Base-by-base conservation (phyloP, 2,329 filamentous ascomycete genomes). In the Biscogniauxia mediterranea region DNA sequence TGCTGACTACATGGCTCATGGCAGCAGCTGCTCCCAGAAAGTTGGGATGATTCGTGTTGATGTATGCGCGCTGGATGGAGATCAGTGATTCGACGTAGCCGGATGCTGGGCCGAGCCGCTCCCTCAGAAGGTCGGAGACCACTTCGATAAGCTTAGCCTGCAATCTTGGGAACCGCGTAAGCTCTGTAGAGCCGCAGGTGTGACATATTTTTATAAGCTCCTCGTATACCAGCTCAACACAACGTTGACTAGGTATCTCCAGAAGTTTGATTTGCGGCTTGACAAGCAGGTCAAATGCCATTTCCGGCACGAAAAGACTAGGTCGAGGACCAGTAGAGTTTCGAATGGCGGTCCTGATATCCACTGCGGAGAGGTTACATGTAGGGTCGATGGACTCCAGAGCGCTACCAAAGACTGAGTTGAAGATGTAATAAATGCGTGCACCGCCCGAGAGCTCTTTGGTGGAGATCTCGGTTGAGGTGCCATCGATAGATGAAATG, bases 141-240 rank as follows among this genome's bases (percentile, higher is more conserved):
- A 97, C 94, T 77, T 99, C 95, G 65, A 99, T 99, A 52, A 99
- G 88, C 79, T 98, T 98, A 57, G 89, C 95, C 78, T 99, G 95
- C 57, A 99, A 82, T 64, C 95, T 87, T 13, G 95, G 95, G 76
- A 94, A 99, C 65, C 95, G 86, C 57, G 92, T 90, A 20, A 99
- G 86, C 76, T 99, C 95, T 17, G 91, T 96, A 1, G 93, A 97
- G 64, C 95, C 95, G 78, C 95, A 99, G 0, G 95, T 99, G 75
- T 99, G 95, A 79, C 95, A 97, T 68, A 99, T 98, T 79, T 99
- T 99, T 80, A 99, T 99, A 52, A 99, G 84, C 77, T 99, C 95
- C 75, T 99, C 95, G 75, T 99, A 99, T 2, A 99, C 95, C 58
- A 99, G 85, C 78, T 99, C 95, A 56, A 99, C 95, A 72, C 95